Evolutionary conservation across 2,329 filamentous ascomycete species (phyloP), one percentile per base, ranked within the genome.

Genomic region (Monosporascus sp.): DNA sequence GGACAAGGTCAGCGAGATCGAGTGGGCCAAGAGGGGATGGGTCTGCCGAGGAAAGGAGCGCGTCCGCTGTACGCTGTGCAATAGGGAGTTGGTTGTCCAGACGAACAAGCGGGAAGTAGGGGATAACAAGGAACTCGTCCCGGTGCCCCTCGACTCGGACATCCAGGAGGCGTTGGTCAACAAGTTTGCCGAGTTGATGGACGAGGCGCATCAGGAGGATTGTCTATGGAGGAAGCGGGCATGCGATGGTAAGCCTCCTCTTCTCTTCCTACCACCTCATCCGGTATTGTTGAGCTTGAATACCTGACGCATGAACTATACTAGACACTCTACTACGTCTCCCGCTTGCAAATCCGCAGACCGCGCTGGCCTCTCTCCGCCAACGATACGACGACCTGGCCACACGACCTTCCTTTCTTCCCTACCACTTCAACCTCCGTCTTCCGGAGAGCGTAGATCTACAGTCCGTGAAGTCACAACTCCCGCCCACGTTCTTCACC

Each of bases 1-100:
- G 0, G 83, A 92, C 50, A 79, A 78, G 36, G 85, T 97, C 61
- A 90, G 84, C 65, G 94, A 97, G 71, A 85, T 97, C 7, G 88
- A 91, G 68, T 99, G 94, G 94, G 92, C 92, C 1, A 96, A 93
- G 74, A 78, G 89, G 54, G 93, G 93, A 1, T 99, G 94, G 93
- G 79, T 86, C 4, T 97, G 93, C 63, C 84, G 88, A 46, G 87
- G 87, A 61, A 84, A 85, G 58, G 91, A 96, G 70, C 88, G 88
- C 4, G 90, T 97, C 17, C 83, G 85, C 18, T 99, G 94, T 68
- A 85, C 88, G 41, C 83, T 92, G 2, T 99, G 94, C 65, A 86
- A 87, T 65, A 86, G 88, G 62, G 89, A 95, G 62, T 77, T 97
- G 41, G 81, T 94, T 5, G 88, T 97, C 50, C 90, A 89, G 71